Conservation (phyloP, 2,329 filamentous ascomycete genomes). For the Stylonectria norvegica region DNA sequence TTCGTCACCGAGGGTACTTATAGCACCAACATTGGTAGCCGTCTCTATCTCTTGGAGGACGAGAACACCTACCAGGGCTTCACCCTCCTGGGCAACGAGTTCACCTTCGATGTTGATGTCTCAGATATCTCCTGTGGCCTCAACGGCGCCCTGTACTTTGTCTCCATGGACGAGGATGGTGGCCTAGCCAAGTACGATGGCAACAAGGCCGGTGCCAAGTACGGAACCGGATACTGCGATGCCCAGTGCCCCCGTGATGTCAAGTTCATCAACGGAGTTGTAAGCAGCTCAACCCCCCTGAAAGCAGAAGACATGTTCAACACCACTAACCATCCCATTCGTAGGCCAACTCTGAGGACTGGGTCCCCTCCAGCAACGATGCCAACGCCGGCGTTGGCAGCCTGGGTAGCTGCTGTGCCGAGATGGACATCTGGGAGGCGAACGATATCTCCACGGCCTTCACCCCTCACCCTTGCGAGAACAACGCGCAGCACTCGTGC, state of each 20-base stretch:
- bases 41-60: slow-evolving; percentile 62
- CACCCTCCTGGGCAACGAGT: slow-evolving; percentile 63
- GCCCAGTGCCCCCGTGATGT: slow-evolving; percentile 52
- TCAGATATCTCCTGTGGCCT: slow-evolving; percentile 65
- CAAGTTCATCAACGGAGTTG: slow-evolving; percentile 55
- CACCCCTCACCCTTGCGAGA: slow-evolving; percentile 63
- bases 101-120: slow-evolving; percentile 70
- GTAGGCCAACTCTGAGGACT: slow-evolving; percentile 51
- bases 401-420: slow-evolving; percentile 57
- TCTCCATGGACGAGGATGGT: slow-evolving; percentile 58
- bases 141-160: slow-evolving; percentile 68
- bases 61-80: slow-evolving; percentile 63
- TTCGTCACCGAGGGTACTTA: slow-evolving; percentile 53
- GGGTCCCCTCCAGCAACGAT: slow-evolving; percentile 50
- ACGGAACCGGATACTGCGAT: slow-evolving; percentile 57
- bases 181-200: slow-evolving; percentile 47
- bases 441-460: slow-evolving; percentile 62
- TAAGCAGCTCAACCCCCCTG: slow-evolving; percentile 20
- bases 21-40: slow-evolving; percentile 49
- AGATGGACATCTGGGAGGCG: slow-evolving; percentile 64
- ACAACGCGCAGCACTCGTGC: slow-evolving; percentile 49
- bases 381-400: slow-evolving; percentile 51
- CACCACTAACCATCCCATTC: no score
- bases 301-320: slow-evolving; percentile 20
- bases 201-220: slow-evolving; percentile 55